Evolutionary conservation across 345 rosid genomes (phyloP).

Genomic region (Hibiscus trionum): DNA sequence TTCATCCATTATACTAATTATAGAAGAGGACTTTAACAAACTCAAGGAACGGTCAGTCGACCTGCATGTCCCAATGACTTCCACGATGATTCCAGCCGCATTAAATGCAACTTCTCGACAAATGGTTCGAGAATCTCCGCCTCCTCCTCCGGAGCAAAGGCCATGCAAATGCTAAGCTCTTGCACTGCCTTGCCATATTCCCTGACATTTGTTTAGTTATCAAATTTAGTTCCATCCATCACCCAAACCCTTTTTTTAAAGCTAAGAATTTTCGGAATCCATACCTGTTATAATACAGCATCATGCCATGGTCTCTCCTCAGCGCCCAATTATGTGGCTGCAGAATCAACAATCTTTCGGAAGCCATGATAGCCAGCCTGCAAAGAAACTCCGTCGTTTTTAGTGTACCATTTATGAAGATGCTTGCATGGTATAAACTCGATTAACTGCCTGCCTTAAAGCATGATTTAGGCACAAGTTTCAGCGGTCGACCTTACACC

Average conservation of each 20-base stretch:
- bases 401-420: constrained; percentile 1
- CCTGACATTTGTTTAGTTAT: constrained; percentile 25
- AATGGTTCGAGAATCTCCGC: constrained; percentile 51
- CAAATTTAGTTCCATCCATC: neutral
- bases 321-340: constrained; percentile 81
- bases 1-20: neutral
- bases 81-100: constrained; percentile 67
- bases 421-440: neutral
- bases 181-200: constrained; percentile 73
- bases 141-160: constrained; percentile 78
- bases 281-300: constrained; percentile 73
- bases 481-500: neutral
- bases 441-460: no score
- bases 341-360: constrained; percentile 77
- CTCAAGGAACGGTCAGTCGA: constrained; percentile 50
- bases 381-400: neutral
- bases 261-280: neutral
- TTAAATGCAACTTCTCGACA: constrained; percentile 72
- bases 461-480: no score
- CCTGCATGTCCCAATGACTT: constrained; percentile 49
- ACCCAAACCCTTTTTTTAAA: neutral
- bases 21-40: constrained; percentile 8
- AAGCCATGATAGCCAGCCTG: constrained; percentile 85
- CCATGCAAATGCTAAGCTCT: constrained; percentile 93
- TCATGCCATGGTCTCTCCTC: constrained; percentile 89